Evolutionary conservation across 2,329 filamentous ascomycete species (phyloP), one percentile per base, ranked within the genome.

Genomic region (Paecilomyces fulvus): DNA sequence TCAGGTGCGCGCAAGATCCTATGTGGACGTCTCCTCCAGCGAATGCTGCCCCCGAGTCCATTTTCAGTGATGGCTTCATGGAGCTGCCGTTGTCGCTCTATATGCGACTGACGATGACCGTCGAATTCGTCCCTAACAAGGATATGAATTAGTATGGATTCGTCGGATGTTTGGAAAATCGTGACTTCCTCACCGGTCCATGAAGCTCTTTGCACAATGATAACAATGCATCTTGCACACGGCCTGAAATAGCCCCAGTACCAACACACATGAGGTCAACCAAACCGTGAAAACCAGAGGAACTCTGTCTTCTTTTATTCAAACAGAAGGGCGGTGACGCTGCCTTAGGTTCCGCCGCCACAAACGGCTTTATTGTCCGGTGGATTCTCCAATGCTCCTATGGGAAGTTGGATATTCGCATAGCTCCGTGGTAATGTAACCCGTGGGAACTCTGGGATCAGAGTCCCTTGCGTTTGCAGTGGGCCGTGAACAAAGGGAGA

Each of bases 171-270:
- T 25, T 21, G 14, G 5, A 2, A 25, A 17, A 52, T 3, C 17
- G 21, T n/a, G 31, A 21, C 3, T n/a, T 21, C 20, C 31, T 52
- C 10, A 59, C 58, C 58, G 52, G 31, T 59, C 58, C 14, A 59
- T 55, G 56, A 59, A 59, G 46, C 58, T 53, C 49, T 59, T 59
- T 11, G 58, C 53, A 25, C 58, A 59, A 49, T 59, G 58, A 33
- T 56, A 53, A 48, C 58, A 59, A 54, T 59, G 53, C 58, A 59
- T 59, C 30, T 20, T 52, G 55, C 43, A 56, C 48, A 8, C n/a
- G 9, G 14, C 10, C 23, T 49, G 48, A n/a, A 49, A 28, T n/a
- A 25, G 20, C 48, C 6, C 48, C 11, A 49, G 14, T 12, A 9
- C 25, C 17, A 49, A 23, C 9, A 28, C 20, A 12, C 21, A 28